Base-by-base conservation (phyloP, 75 land plant species). In the Ceratopteris richardii region DNA sequence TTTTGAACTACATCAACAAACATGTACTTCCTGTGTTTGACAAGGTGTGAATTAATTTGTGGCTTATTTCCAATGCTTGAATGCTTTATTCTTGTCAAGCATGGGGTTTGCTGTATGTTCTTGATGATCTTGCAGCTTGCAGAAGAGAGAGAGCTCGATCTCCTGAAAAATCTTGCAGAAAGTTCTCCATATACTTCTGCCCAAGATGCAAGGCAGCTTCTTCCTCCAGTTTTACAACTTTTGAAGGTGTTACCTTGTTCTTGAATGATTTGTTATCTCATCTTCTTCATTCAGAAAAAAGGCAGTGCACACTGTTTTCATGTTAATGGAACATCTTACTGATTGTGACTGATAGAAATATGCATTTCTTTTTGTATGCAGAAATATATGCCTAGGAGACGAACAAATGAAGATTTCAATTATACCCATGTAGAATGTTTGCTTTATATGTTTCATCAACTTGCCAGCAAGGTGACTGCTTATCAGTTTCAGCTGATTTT, bases 121-220 rank as follows among this genome's bases (percentile, higher is more conserved):
- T 46, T 5, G 22, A 16, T 57, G 28, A 13, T 54, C 14, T 36
- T 62, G 44, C 84, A 90, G 96, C 80, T 90, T 56, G 84, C 98
- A 44, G 98, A 93, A 60, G 87, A 80, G 51, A 67, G 82, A 51
- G 89, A 81, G 56, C 62, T 80, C 50, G 96, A 86, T 54, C 48
- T 93, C 60, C 77, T 93, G 10, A 89, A 79, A 64, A 90, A 75
- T 75, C 72, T 93, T 66, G 98, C 98, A 42, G 98, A 83, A 61
- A 74, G 82, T 58, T 85, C 95, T 44, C 85, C 86, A 19, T 86
- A 83, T 54, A 68, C 85, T 19, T 68, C 87, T 40, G 72, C 96
- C 36, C 96, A 93, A 46, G 98, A 93, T 77, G 85, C 98, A 28
- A 75, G 98, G n/a, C 81, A 80, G 52, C 72, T 93, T 57, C 87